phyloP scores from a whole-genome alignment of 805 yeast species.

The Ogataea pilisensis region DNA sequence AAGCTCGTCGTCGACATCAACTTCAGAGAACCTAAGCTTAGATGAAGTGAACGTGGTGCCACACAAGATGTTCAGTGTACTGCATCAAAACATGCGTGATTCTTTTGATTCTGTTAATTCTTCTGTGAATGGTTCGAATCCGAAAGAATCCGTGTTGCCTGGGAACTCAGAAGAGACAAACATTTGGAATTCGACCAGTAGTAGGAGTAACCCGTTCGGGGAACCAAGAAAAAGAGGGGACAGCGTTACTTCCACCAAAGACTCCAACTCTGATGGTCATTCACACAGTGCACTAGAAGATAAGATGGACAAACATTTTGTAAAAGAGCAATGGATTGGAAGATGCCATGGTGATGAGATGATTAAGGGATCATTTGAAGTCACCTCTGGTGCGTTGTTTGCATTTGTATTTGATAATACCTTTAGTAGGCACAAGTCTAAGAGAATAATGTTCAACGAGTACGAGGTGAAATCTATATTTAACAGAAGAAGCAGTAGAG shows the following conservation, averaged over 20 bases:
- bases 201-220: neutral
- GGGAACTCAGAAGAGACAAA: no score
- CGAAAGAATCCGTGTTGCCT: no score
- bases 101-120: slow-evolving; percentile 21
- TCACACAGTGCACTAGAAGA: slow-evolving; percentile 39
- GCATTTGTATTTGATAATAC: slow-evolving; percentile 93
- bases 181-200: no score
- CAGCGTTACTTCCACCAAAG: slow-evolving; percentile 32
- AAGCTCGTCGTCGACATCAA: slow-evolving; percentile 10
- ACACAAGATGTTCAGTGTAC: slow-evolving; percentile 24
- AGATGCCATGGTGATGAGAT: slow-evolving; percentile 56
- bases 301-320: slow-evolving; percentile 50
- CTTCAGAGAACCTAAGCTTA: slow-evolving; percentile 20
- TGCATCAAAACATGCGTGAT: slow-evolving; percentile 16
- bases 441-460: slow-evolving; percentile 69
- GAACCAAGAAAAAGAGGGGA: slow-evolving; percentile 13
- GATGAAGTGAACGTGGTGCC: slow-evolving; percentile 30
- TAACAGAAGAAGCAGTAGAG: neutral
- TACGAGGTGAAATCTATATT: slow-evolving; percentile 21
- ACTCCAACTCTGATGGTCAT: slow-evolving; percentile 33
- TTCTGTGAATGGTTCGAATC: no score
- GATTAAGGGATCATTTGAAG: slow-evolving; percentile 58
- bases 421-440: slow-evolving; percentile 78
- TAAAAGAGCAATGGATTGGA: slow-evolving; percentile 50
- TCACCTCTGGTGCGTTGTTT: slow-evolving; percentile 60